Conservation (phyloP, 2,329 filamentous ascomycete species). For the Shiraia sp. region DNA sequence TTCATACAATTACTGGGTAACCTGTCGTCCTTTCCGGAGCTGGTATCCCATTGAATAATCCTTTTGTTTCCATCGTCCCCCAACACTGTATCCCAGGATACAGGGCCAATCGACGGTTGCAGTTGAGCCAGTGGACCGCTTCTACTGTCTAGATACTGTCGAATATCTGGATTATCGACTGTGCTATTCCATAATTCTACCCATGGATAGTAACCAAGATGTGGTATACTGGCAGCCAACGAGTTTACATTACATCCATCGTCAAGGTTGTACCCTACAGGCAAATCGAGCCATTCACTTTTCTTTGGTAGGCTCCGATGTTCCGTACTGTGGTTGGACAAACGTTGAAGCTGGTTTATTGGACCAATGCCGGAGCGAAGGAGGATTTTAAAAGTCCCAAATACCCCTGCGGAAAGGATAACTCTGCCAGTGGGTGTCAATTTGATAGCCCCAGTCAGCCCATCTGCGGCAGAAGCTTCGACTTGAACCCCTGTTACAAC, state of each 20-base stretch:
- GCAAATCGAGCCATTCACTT: conserved; percentile 49
- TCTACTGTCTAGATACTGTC: conserved; percentile 41
- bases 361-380: conserved; percentile 69
- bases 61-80: conserved; percentile 59
- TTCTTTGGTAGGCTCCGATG: conserved; percentile 42
- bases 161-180: conserved; percentile 34
- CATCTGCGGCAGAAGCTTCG: conserved; percentile 38
- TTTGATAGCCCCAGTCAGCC: conserved; percentile 60
- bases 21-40: neutral
- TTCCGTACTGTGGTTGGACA: conserved; percentile 44
- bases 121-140: conserved; percentile 63
- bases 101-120: conserved; percentile 63
- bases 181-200: conserved; percentile 57
- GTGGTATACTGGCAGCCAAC: conserved; percentile 1
- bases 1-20: conserved; percentile 1
- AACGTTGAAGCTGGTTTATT: conserved; percentile 40
- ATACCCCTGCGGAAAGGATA: conserved; percentile 66
- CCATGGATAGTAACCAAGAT: conserved; percentile 61
- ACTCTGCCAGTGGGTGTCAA: conserved; percentile 64
- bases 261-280: conserved; percentile 50
- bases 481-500: conserved; percentile 66
- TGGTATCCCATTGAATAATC: conserved; percentile 59
- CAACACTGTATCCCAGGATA: conserved; percentile 60
- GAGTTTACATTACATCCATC: conserved; percentile 33
- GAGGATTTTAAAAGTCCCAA: conserved; percentile 67